A percentile compares a stretch with the other conserved stretches of the same genome.
These are phyloP conservation scores for Trypanosoma platydactyli DNA, from an alignment of 208 protist genomes.

Conservation along the genomic window DNA sequence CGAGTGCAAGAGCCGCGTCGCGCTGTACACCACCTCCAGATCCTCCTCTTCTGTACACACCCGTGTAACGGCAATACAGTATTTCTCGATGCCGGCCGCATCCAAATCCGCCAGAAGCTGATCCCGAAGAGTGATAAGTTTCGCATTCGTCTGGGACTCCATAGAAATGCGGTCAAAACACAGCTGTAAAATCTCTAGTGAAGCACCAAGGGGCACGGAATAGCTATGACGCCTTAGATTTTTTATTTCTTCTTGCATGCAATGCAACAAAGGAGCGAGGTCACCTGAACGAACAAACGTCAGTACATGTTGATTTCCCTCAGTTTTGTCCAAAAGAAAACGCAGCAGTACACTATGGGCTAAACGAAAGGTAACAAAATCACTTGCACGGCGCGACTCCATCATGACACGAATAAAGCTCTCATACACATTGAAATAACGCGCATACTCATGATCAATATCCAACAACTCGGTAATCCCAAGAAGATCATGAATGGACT, in stretches of 20 bases:
- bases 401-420: constrained; percentile 49
- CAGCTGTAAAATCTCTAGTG: constrained; percentile 46
- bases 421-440: constrained; percentile 81
- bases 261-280: constrained; percentile 40
- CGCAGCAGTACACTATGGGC: constrained; percentile 39
- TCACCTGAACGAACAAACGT: constrained; percentile 70
- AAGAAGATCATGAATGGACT: constrained; percentile 65
- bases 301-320: constrained; percentile 55
- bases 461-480: constrained; percentile 35
- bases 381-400: constrained; percentile 57
- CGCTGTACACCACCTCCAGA: constrained; percentile 57
- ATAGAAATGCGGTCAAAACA: constrained; percentile 57
- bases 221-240: constrained; percentile 38
- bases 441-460: constrained; percentile 77
- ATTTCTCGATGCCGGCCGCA: constrained; percentile 49
- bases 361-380: constrained; percentile 45
- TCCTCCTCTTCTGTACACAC: constrained; percentile 47
- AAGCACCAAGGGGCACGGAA: constrained; percentile 37
- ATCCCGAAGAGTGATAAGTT: constrained; percentile 47
- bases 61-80: constrained; percentile 64
- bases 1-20: constrained; percentile 53
- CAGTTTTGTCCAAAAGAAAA: constrained; percentile 48
- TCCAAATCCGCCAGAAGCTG: constrained; percentile 70
- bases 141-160: constrained; percentile 36
- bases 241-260: constrained; percentile 63